Evolutionary conservation across 139 green algal species (phyloP), one percentile per base, ranked within the genome.

Genomic region (Monoraphidium neglectum): DNA sequence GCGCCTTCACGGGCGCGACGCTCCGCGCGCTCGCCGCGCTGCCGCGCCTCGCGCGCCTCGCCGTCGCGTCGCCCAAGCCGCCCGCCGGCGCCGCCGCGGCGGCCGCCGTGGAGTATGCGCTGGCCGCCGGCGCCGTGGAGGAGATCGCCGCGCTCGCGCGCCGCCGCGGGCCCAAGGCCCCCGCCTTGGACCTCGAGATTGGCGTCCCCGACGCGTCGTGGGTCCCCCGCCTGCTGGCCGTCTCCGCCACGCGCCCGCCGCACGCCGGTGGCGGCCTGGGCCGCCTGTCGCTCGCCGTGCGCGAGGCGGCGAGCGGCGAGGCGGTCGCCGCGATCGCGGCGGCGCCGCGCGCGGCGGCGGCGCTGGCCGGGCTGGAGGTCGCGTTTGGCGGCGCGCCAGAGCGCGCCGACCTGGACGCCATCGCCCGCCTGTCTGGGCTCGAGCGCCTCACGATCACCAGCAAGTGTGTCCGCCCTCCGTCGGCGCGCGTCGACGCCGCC

Each of bases 181-280:
- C 54, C 5, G 32, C 65, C 5, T 37, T 80, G 18, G 35, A 49
- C 37, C 53, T 80, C 40, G 74, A 80, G 65, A 37, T 80, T 24
- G 74, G 74, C 10, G 74, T 80, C n/a, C 74, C 74, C n/a, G 74
- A 80, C 43, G 74, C 74, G 28, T 51, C 53, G 47, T 80, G 47
- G 33, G 74, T 21, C 35, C 62, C 74, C 4, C 47, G 62, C 10
- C 37, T 80, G 64, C 54, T 80, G 53, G 40, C 60, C 26, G 65
- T 51, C 13, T 62, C 66, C 5, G 24, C 46, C 32, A 32, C 26
- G 16, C n/a, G n/a, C n/a, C n/a, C n/a, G n/a, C n/a, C n/a, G n/a
- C 28, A 18, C n/a, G 62, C 8, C 62, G 65, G 65, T 6, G 49
- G 36, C 28, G 65, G 64, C 26, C 38, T 74, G 23, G 37, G 4